Percentiles rank a stretch among this genome's conserved stretches.
phyloP scores from a whole-genome alignment of 2,329 filamentous ascomycete species.

The Fusarium verrucosum region DNA sequence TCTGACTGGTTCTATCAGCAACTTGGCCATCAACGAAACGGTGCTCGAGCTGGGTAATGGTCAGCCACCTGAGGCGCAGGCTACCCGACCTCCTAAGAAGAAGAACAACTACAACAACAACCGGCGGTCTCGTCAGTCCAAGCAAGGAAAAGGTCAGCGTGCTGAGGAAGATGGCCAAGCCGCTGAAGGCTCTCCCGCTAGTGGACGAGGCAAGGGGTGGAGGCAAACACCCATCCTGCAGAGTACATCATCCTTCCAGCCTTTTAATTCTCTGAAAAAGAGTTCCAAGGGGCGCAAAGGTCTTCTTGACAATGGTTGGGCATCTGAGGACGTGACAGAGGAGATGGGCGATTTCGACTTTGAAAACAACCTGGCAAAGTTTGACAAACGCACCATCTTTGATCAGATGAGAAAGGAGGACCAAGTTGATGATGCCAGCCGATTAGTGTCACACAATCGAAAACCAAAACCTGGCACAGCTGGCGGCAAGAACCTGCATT shows the following conservation, averaged over 20 bases:
- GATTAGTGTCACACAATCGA: constrained; percentile 91
- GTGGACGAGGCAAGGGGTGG: constrained; percentile 64
- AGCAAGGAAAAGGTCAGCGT: constrained; percentile 45
- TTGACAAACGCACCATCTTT: constrained; percentile 92
- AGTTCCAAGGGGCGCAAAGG: constrained; percentile 57
- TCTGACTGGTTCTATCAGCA: constrained; percentile 43
- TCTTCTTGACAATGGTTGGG: constrained; percentile 80
- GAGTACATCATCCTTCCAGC: constrained; percentile 69
- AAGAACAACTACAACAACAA: constrained; percentile 49
- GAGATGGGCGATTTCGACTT: constrained; percentile 97
- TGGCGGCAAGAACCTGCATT: constrained; percentile 89
- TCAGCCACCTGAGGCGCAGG: constrained; percentile 32
- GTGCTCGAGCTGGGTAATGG: constrained; percentile 27
- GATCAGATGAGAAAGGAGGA: constrained; percentile 92
- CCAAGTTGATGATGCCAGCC: constrained; percentile 84
- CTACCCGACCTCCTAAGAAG: constrained; percentile 44
- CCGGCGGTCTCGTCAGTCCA: constrained; percentile 46
- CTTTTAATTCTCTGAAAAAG: constrained; percentile 69
- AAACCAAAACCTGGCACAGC: constrained; percentile 73
- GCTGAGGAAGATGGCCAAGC: constrained; percentile 42
- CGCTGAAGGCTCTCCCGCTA: constrained; percentile 40
- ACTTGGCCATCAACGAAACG: constrained; percentile 37
- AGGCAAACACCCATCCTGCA: constrained; percentile 68
- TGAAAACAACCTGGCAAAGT: constrained; percentile 86
- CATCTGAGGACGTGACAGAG: constrained; percentile 94